These are phyloP conservation scores for Cyberlindnera lachancei DNA, from an alignment of 805 yeast species.

Conservation along the genomic window DNA sequence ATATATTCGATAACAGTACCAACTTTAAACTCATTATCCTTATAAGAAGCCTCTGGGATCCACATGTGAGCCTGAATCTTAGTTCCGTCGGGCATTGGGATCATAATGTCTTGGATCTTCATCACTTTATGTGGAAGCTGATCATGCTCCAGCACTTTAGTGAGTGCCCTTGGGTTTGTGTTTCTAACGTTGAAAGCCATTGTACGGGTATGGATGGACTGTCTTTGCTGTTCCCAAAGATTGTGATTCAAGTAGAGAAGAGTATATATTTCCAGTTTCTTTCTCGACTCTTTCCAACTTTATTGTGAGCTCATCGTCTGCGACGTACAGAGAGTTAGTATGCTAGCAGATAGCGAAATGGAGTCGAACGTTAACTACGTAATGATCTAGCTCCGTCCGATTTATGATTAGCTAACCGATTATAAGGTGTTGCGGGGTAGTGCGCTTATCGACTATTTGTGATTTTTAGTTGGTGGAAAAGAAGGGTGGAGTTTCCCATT, in stretches of 20 bases:
- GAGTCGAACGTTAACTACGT: not conserved
- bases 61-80: conserved; percentile 35
- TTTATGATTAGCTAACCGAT: no score
- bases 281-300: not conserved
- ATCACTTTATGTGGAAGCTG: conserved; percentile 24
- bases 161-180: conserved; percentile 22
- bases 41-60: conserved; percentile 32
- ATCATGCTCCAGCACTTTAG: conserved; percentile 18
- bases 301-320: not conserved
- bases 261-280: not conserved
- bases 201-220: not conserved
- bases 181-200: conserved; percentile 39
- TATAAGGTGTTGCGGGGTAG: no score
- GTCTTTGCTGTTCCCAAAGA: not conserved
- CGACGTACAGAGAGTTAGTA: not conserved
- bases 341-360: not conserved
- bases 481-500: no score
- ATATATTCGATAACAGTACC: conserved; percentile 38
- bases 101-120: conserved; percentile 29
- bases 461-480: no score
- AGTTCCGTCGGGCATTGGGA: conserved; percentile 33
- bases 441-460: no score
- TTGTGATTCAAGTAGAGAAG: not conserved
- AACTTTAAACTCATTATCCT: conserved; percentile 19
- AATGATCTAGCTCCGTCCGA: no score